Base-by-base conservation (phyloP, 1,139 yeast species). In the Pichia sp. region DNA sequence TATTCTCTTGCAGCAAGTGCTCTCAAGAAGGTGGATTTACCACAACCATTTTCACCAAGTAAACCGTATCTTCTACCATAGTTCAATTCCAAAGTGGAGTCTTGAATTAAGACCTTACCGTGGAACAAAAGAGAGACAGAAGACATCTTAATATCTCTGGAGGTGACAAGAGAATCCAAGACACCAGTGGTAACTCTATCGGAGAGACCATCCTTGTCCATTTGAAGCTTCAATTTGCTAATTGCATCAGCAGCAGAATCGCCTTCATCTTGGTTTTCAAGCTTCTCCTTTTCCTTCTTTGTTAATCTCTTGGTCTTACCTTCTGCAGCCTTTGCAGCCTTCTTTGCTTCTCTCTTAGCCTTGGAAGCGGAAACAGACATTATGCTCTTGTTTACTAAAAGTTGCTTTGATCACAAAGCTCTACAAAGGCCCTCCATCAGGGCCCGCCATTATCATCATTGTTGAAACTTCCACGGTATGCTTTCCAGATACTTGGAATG, bases 131-230 rank as follows among this genome's bases (percentile, higher is more conserved):
- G 72, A 17, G 97, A 85, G 31, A 86, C 86, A 38, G 96, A 82
- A 17, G 88, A 80, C 53, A 91, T 62, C 66, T 93, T 93, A 58
- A 91, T 68, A 77, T 91, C 99, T 64, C 97, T 79, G 20, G 97
- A 87, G 17, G 97, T 88, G 29, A 61, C 72, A 60, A 91, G 69
- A 35, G 96, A 85, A 45, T 82, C 91, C 60, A 91, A 70, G 38
- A 93, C 98, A 71, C 98, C 99, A 30, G 98, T 91, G 51, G 93
- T 84, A 48, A 91, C 98, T 71, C 98, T 85, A 63, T 91, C 99
- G 30, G 96, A 85, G 42, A 91, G 60, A 52, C 97, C 97, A 55
- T 87, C 80, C 58, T 84, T 81, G 62, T 91, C 97, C 58, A 84
- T 81, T 66, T 91, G 98, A 56, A 88, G 67, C 63, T 88, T 88